phyloP scores from a whole-genome alignment of 2,329 filamentous ascomycete genomes.

The Trichoderma koningiopsis region DNA sequence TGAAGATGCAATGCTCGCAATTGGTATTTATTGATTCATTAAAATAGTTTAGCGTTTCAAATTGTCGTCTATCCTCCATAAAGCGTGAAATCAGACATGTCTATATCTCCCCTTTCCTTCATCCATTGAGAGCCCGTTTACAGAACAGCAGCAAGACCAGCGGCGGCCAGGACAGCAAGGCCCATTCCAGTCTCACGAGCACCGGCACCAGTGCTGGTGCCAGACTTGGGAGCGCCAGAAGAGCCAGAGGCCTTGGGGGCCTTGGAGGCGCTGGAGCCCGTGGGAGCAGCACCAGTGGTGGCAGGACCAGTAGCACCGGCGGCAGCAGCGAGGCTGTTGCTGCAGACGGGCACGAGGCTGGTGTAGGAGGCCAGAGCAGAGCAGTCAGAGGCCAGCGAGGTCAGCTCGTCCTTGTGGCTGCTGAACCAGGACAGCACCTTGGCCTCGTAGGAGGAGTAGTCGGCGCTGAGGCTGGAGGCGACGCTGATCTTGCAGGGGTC shows the following conservation, averaged over 20 bases:
- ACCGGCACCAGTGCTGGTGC: slow-evolving; percentile 23
- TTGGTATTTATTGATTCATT: neutral
- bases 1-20: neutral
- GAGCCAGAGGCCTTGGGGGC: too few relatives aligned
- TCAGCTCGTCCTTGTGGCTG: slow-evolving; percentile 34
- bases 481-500: slow-evolving; percentile 39
- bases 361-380: slow-evolving; percentile 30
- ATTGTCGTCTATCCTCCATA: neutral
- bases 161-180: slow-evolving; percentile 37
- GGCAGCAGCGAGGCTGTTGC: neutral
- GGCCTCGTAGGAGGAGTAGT: slow-evolving; percentile 39
- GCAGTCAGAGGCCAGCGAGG: slow-evolving; percentile 35
- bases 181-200: slow-evolving; percentile 35
- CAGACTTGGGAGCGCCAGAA: neutral
- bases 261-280: slow-evolving; percentile 5
- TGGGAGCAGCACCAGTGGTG: slow-evolving; percentile 1
- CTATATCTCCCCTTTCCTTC: neutral
- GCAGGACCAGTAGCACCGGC: slow-evolving; percentile 17
- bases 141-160: slow-evolving; percentile 36
- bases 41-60: neutral
- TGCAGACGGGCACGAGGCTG: slow-evolving; percentile 32
- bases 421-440: slow-evolving; percentile 38
- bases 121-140: slow-evolving; percentile 28
- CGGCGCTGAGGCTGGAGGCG: slow-evolving; percentile 37
- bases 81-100: neutral